A percentile compares a stretch with the other conserved stretches of the same genome.
phyloP scores from a whole-genome alignment of 805 yeast species.

The Candida wancherniae region DNA sequence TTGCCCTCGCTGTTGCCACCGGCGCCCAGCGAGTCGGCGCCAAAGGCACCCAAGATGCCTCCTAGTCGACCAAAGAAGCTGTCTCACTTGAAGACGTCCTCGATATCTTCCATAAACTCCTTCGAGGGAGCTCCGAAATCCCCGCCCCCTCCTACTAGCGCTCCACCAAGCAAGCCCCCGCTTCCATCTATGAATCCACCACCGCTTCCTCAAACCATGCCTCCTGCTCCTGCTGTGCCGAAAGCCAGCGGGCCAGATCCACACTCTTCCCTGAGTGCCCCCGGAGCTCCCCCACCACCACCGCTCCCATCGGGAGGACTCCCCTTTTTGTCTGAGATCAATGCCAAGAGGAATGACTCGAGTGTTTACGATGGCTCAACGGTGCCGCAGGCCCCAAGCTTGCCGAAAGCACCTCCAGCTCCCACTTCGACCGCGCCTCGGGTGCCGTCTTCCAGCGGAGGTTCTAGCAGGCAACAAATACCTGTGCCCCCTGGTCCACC shows the following conservation, averaged over 20 bases:
- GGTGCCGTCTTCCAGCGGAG: too few relatives aligned
- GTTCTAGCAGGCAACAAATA: background rate
- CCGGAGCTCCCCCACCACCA: too few relatives aligned
- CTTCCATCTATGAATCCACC: too few relatives aligned
- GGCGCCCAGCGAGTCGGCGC: constrained; percentile 3
- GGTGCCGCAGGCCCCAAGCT: too few relatives aligned
- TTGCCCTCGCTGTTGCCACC: constrained; percentile 17
- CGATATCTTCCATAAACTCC: constrained; percentile 19
- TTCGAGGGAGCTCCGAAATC: constrained; percentile 6
- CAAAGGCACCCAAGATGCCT: constrained; percentile 31
- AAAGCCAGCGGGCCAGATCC: too few relatives aligned
- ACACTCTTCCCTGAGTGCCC: too few relatives aligned
- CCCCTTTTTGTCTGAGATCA: constrained; percentile 50
- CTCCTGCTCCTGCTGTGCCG: too few relatives aligned
- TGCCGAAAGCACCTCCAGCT: too few relatives aligned
- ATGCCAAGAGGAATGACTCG: constrained; percentile 43
- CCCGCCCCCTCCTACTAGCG: constrained; percentile 3
- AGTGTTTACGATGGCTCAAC: constrained; percentile 45
- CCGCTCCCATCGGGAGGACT: constrained; percentile 34
- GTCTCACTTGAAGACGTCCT: constrained; percentile 25
- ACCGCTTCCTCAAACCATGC: too few relatives aligned
- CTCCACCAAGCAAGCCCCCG: too few relatives aligned
- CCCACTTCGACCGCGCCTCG: too few relatives aligned
- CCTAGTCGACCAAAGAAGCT: constrained; percentile 39
- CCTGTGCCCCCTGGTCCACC: constrained; percentile 3